These are phyloP conservation scores for Phytophthora crassamura DNA, from an alignment of 352 stramenopile species.

Conservation along the genomic window DNA sequence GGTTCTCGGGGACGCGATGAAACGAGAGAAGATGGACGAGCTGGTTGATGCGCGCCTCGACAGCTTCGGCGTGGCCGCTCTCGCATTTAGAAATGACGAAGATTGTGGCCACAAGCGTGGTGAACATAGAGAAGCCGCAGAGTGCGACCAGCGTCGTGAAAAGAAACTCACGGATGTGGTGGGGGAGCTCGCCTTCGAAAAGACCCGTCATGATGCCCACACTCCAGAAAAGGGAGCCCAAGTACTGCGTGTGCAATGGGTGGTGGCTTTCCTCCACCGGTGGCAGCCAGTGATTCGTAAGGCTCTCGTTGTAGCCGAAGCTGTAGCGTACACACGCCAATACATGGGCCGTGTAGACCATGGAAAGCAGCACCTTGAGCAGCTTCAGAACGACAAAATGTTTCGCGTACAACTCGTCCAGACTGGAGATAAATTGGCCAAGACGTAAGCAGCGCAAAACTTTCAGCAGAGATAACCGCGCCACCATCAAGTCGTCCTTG, in stretches of 20 bases:
- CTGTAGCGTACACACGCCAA: slow-evolving; percentile 64
- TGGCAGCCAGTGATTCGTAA: slow-evolving; percentile 64
- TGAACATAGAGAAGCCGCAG: slow-evolving; percentile 77
- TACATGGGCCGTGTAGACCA: slow-evolving; percentile 60
- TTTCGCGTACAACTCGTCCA: slow-evolving; percentile 72
- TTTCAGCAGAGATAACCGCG: slow-evolving; percentile 46
- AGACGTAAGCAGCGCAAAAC: slow-evolving; percentile 51
- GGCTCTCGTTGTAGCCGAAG: slow-evolving; percentile 61
- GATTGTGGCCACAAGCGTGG: slow-evolving; percentile 70
- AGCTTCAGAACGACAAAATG: slow-evolving; percentile 64
- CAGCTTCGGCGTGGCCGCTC: slow-evolving; percentile 61
- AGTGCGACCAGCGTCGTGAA: slow-evolving; percentile 74
- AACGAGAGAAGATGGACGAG: slow-evolving; percentile 77
- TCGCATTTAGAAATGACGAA: slow-evolving; percentile 87
- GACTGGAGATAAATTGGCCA: slow-evolving; percentile 49
- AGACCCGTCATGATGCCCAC: slow-evolving; percentile 71
- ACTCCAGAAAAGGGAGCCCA: slow-evolving; percentile 68
- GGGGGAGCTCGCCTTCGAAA: slow-evolving; percentile 75
- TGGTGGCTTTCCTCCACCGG: slow-evolving; percentile 30
- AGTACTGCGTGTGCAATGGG: slow-evolving; percentile 42
- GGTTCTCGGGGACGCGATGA: slow-evolving; percentile 59
- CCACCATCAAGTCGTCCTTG: slow-evolving; percentile 13
- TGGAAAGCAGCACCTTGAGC: slow-evolving; percentile 55
- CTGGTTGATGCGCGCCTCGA: slow-evolving; percentile 75
- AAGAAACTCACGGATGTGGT: slow-evolving; percentile 53